Base-by-base conservation (phyloP, 2,329 filamentous ascomycete genomes). In the Aspergillus sclerotialis region DNA sequence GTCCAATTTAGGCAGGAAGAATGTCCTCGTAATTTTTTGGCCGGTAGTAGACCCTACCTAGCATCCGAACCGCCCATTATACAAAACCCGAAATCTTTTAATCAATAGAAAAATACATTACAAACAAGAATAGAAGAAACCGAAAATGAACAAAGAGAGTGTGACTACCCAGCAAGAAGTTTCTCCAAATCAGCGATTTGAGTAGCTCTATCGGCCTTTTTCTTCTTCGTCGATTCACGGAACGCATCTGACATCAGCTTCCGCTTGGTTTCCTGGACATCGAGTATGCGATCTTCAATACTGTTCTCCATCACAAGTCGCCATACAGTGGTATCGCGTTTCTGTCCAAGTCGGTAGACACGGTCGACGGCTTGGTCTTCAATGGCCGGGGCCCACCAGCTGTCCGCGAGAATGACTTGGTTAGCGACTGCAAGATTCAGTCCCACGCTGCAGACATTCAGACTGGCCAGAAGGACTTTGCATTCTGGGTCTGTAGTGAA, bases 351-450 rank as follows among this genome's bases (percentile, higher is more conserved):
- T 1, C 88, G 75, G 55, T 94, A 85, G 5, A 94, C 87, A 4
- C 88, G 81, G 54, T 94, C 88, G 3, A 94, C 74, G 3, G 89
- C 89, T 56, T 94, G 88, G 47, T 94, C 87, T 59, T 94, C 88
- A 36, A 94, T 92, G 1, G 87, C 87, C 0, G 88, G 88, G 2
- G 88, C 87, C 84, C 88, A 94, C 88, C 86, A 94, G 39, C 77
- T 84, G 58, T 94, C 88, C 0, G 78, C 76, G 13, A 94, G 69
- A 29, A 94, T 78, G 38, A 93, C 85, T 5, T 88, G 88, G 49
- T 92, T 87, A 0, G 88, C 88, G 0, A 85, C 80, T 0, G 89
- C 84, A 9, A 94, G 74, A 49, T 94, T 94, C 29, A 94, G 70
- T 0, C 88, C 88, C 1, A 94, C 87, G 33, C 81, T 84, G 60